phyloP scores from a whole-genome alignment of 2,329 filamentous ascomycete genomes.

The Trichophyton schoenleinii region DNA sequence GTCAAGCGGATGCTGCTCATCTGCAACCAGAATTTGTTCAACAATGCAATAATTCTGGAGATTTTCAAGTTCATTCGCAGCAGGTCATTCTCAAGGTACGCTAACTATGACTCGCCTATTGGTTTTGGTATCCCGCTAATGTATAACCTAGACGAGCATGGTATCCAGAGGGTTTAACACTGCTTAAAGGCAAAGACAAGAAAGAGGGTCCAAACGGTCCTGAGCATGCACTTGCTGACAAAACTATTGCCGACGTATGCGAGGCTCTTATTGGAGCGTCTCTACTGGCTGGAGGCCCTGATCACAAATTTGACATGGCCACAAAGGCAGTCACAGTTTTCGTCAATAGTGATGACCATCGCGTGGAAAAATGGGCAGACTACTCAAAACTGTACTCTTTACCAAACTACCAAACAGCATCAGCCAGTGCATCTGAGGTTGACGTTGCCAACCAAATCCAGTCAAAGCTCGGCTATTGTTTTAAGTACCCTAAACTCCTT shows the following conservation, averaged over 20 bases:
- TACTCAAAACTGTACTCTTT: conserved; percentile 58
- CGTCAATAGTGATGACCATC: conserved; percentile 57
- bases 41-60: conserved; percentile 54
- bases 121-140: background rate
- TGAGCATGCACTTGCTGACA: conserved; percentile 64
- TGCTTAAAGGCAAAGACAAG: conserved; percentile 58
- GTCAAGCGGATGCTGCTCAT: conserved; percentile 81
- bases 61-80: conserved; percentile 69
- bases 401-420: conserved; percentile 56
- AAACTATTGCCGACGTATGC: conserved; percentile 86
- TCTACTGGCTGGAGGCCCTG: conserved; percentile 42
- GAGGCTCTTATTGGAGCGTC: conserved; percentile 89
- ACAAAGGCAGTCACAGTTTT: conserved; percentile 47
- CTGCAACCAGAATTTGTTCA: conserved; percentile 82
- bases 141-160: conserved; percentile 49
- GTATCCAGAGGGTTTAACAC: conserved; percentile 70
- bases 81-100: conserved; percentile 59
- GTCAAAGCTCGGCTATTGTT: conserved; percentile 49
- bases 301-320: conserved; percentile 45
- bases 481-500: conserved; percentile 62
- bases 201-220: conserved; percentile 32
- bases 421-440: conserved; percentile 52
- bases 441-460: conserved; percentile 56
- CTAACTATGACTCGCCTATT: background rate
- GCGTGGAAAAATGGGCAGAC: conserved; percentile 55